Base-by-base conservation (phyloP, 495 filamentous ascomycete species). In the Aspergillus kassunensis region DNA sequence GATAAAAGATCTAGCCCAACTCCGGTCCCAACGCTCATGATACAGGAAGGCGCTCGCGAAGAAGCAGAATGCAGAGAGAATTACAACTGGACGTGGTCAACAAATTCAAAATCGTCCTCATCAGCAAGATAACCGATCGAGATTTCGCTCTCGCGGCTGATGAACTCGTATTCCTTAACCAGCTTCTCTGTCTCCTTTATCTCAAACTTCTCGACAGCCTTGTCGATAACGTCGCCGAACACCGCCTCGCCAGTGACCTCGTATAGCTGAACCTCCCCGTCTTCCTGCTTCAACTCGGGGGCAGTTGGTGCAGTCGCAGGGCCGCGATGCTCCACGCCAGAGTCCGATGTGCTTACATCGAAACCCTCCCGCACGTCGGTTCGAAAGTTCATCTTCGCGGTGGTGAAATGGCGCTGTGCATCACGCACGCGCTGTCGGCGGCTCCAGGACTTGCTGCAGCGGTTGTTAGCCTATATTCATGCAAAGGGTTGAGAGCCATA, bases 161-260 rank as follows among this genome's bases (percentile, higher is more conserved):
- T 68, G 37, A 83, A 69, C 59, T 83, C 80, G 55, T 83, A 83
- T 57, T 82, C 79, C 65, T 77, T 78, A 61, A 81, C 70, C 19
- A 82, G 62, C 64, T 77, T 78, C 62, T 79, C 80, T 3, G 73
- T 81, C 61, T 77, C 72, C 51, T 74, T 70, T 33, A 69, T 75
- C 63, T 84, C 80, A 51, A 71, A 84, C 48, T 71, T 74, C 65
- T 80, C 73, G 20, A 82, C 72, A 3, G 80, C 80, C 65, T 78
- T 71, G 42, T 66, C 73, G 15, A 84, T 65, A 5, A 80, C 79
- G 9, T 67, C 66, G 16, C 70, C 71, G 24, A 84, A 71, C 53
- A 82, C 74, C 46, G 78, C 78, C 60, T 79, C 78, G 8, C 80
- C 80, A 1, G 69, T 59, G 7, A 69, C 69, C 47, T 80, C 78